phyloP scores from a whole-genome alignment of 2,329 filamentous ascomycete genomes.

The Bipolaris victoriae region DNA sequence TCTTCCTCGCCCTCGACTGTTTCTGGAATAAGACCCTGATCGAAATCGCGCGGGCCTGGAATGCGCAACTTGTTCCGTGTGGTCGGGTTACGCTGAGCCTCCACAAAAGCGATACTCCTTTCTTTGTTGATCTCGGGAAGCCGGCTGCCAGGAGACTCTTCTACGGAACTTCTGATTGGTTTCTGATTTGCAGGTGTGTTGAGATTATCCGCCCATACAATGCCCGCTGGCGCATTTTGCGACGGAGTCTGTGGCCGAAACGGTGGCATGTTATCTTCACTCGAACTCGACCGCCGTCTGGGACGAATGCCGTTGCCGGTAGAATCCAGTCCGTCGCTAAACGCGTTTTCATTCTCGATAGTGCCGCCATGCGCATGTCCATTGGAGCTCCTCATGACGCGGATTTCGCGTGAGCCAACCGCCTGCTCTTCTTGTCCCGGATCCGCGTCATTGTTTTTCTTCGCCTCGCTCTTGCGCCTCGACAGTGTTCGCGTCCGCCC shows the following conservation, averaged over 20 bases:
- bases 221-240: constrained; percentile 21
- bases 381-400: constrained; percentile 66
- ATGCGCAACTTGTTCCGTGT: constrained; percentile 81
- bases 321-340: constrained; percentile 55
- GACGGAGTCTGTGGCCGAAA: constrained; percentile 23
- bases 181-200: constrained; percentile 59
- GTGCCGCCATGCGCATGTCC: constrained; percentile 61
- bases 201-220: constrained; percentile 34
- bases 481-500: constrained; percentile 69
- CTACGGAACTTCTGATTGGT: constrained; percentile 60
- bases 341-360: constrained; percentile 57
- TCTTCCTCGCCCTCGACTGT: constrained; percentile 56
- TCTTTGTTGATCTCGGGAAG: constrained; percentile 66
- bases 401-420: constrained; percentile 70
- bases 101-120: constrained; percentile 85
- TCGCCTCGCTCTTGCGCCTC: constrained; percentile 56
- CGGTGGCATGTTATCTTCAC: constrained; percentile 28
- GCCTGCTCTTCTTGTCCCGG: constrained; percentile 63
- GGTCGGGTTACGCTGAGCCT: constrained; percentile 77
- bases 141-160: constrained; percentile 44
- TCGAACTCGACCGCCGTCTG: constrained; percentile 13
- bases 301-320: constrained; percentile 21
- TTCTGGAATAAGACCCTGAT: constrained; percentile 76
- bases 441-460: constrained; percentile 53
- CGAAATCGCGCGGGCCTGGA: constrained; percentile 88